These are phyloP conservation scores for Mycena crocata DNA, from an alignment of 768 basidiomycete genomes.

Conservation along the genomic window DNA sequence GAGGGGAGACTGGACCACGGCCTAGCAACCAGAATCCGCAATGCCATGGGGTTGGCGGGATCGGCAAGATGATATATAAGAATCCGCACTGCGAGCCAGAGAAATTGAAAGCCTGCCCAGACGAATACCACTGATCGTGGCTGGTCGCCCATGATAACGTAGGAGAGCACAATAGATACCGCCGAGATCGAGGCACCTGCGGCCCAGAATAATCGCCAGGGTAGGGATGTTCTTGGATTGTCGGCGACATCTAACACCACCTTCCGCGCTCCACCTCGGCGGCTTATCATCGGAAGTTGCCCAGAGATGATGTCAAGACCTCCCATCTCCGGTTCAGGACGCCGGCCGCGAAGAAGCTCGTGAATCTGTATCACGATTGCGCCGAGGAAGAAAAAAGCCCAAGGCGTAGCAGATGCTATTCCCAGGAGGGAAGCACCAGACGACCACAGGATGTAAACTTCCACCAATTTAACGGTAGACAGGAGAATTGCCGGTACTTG, in stretches of 20 bases:
- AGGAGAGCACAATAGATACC: constrained; percentile 36
- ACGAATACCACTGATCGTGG: constrained; percentile 29
- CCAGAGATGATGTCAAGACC: constrained; percentile 39
- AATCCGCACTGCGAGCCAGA: constrained; percentile 38
- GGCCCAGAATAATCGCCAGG: constrained; percentile 40
- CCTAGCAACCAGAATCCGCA: constrained; percentile 22
- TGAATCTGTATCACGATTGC: constrained; percentile 25
- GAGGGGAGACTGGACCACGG: constrained; percentile 20
- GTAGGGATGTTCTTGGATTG: constrained; percentile 23
- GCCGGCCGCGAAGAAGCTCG: constrained; percentile 11
- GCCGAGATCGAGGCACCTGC: constrained; percentile 36
- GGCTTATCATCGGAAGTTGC: constrained; percentile 33
- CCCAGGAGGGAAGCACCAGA: constrained; percentile 7
- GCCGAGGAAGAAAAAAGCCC: constrained; percentile 35
- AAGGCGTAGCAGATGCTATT: constrained; percentile 33
- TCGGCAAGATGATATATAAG: constrained; percentile 37
- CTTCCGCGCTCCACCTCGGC: constrained; percentile 34
- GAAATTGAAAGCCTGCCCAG: constrained; percentile 40
- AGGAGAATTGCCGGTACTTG: constrained; percentile 21
- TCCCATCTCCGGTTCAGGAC: constrained; percentile 11
- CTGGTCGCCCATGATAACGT: constrained; percentile 30
- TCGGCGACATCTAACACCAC: constrained; percentile 37
- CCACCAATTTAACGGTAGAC: constrained; percentile 34
- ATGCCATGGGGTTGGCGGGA: constrained; percentile 9
- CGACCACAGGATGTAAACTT: constrained; percentile 35